Evolutionary conservation across 768 basidiomycete species (phyloP), one percentile per base, ranked within the genome.

Genomic region (Amanita subjunquillea): DNA sequence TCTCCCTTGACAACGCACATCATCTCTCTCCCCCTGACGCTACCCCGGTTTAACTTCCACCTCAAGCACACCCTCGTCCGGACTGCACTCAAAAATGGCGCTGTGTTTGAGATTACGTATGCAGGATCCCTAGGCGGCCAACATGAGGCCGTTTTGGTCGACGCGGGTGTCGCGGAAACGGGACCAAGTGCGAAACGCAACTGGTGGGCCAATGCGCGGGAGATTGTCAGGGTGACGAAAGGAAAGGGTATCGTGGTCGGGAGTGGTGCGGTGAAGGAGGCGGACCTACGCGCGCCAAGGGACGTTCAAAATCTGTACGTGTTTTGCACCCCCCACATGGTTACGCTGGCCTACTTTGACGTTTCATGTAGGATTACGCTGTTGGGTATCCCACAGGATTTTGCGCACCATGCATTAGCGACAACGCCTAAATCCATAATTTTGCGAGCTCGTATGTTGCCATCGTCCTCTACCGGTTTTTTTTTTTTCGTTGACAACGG

Each of bases 41-140:
- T 82, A 0, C 85, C 89, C 0, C 80, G 90, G 10, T 77, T 90
- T 1, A 82, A 87, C 1, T 93, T 85, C 62, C 76, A 85, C 57
- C 73, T 93, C 60, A 91, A 87, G 60, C 89, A 91, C 60, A 91
- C 91, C 0, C 72, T 91, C 44, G 77, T 92, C 30, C 80, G 87
- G 41, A 84, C 85, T 0, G 88, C 91, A 1, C 72, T 89, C 23
- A 84, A 83, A 58, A 88, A 89, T 56, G 91, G 91, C 7, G 84
- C 83, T 0, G 83, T 83, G 0, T 91, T 94, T 60, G 91, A 92
- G 65, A 77, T 93, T 43, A 75, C 74, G 56, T 92, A 91, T 55
- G 80, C 79, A 0, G 85, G 86, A 12, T 85, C 87, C 0, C 65
- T 92, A 0, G 81, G 82, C 0, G 82, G 78, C 1, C 81, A 82